Conservation (phyloP, 306 rosid species). For the Acacia crassicarpa region DNA sequence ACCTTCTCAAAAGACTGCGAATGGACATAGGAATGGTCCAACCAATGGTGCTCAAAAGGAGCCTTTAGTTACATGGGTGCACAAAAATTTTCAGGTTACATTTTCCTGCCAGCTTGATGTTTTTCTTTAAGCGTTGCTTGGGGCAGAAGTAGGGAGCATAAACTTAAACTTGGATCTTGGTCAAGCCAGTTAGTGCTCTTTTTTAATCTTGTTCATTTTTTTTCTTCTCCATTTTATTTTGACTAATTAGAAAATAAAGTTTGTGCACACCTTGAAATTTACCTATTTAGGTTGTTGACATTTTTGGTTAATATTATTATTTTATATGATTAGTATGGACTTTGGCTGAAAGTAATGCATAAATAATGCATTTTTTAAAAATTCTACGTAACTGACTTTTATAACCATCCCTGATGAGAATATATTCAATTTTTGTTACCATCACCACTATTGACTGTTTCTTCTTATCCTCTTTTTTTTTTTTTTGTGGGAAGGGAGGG, state of each 20-base stretch:
- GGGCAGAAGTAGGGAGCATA: conserved; percentile 17
- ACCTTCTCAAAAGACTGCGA: conserved; percentile 68
- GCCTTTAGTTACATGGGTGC: conserved; percentile 98
- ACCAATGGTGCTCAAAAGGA: conserved; percentile 80
- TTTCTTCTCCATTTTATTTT: not conserved
- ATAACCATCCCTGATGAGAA: conserved; percentile 14
- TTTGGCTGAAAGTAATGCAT: conserved; percentile 14
- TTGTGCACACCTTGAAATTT: not conserved
- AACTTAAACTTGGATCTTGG: conserved; percentile 10
- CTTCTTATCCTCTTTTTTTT: not conserved
- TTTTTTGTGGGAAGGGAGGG: not conserved
- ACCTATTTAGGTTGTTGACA: conserved; percentile 12
- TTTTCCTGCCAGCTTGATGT: conserved; percentile 25
- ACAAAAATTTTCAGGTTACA: conserved; percentile 96
- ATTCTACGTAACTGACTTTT: not conserved
- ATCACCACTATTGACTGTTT: not conserved
- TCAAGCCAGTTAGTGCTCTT: not conserved
- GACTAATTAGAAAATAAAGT: not conserved
- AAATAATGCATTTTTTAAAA: not conserved
- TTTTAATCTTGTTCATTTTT: not conserved
- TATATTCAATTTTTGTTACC: conserved; percentile 1
- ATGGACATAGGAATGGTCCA: conserved; percentile 70
- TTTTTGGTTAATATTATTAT: conserved; percentile 26
- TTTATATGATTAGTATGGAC: conserved; percentile 23
- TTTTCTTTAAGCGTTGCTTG: conserved; percentile 20